Percentiles rank a stretch among this genome's conserved stretches.
Conservation (phyloP, 129 eudicot species). For the Smallanthus sonchifolius region DNA sequence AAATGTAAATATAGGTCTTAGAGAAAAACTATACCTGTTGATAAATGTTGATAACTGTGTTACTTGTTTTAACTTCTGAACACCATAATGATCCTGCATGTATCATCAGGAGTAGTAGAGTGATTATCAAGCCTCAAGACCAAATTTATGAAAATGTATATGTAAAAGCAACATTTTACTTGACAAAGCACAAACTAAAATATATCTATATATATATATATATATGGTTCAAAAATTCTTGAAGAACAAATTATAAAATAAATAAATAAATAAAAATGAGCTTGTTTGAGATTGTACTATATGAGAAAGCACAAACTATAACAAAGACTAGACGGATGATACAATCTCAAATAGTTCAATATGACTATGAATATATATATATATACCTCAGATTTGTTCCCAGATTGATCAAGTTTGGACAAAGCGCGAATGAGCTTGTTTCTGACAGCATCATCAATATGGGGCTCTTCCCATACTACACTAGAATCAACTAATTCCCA, state of each 20-base stretch:
- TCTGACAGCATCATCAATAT: constrained; percentile 49
- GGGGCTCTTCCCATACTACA: constrained; percentile 68
- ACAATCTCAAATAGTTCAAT: too few species aligned
- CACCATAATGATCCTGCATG: constrained; percentile 82
- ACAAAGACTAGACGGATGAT: too few species aligned
- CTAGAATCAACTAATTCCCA: constrained; percentile 82
- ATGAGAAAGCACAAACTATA: too few species aligned
- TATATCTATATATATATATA: too few species aligned
- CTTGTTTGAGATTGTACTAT: too few species aligned
- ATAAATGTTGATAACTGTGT: constrained; percentile 58
- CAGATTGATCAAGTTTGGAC: constrained; percentile 60
- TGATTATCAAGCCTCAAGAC: neutral
- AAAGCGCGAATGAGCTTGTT: constrained; percentile 51
- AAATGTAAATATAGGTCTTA: neutral
- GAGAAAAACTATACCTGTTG: constrained; percentile 46
- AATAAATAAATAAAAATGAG: neutral
- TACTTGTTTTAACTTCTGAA: constrained; percentile 64
- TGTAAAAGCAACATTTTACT: neutral
- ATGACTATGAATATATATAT: too few species aligned
- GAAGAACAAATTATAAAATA: neutral
- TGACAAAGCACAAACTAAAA: neutral
- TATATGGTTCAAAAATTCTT: neutral
- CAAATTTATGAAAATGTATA: neutral
- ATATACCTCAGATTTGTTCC: constrained; percentile 60
- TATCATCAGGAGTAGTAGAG: neutral